A percentile compares a stretch with the other conserved stretches of the same genome.
Evolutionary conservation across 2,329 filamentous ascomycete genomes (phyloP).

Genomic region (Botryotinia calthae): DNA sequence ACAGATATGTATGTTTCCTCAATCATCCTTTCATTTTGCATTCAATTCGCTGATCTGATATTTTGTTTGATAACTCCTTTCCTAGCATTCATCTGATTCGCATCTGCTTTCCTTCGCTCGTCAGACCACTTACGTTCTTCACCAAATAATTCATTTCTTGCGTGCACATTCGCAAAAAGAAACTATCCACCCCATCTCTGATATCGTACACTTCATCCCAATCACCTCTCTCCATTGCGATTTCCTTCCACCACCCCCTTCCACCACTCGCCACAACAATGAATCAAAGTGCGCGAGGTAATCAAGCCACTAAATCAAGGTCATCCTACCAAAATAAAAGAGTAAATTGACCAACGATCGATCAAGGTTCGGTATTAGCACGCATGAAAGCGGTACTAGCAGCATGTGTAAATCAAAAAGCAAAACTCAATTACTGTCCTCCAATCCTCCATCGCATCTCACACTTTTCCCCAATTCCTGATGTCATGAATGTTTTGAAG

Average conservation of each 20-base stretch:
- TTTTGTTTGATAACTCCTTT: neutral
- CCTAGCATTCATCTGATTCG: neutral
- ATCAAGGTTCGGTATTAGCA: neutral
- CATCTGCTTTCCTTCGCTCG: neutral
- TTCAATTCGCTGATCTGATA: neutral
- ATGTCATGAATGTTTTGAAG: neutral
- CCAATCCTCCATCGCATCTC: neutral
- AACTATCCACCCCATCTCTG: neutral
- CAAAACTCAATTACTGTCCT: neutral
- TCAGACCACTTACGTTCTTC: neutral
- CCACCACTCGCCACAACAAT: neutral
- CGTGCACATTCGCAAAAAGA: neutral
- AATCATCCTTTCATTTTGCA: neutral
- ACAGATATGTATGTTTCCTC: neutral
- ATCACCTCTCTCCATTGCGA: neutral
- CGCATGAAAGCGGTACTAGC: neutral
- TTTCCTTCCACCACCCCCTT: neutral
- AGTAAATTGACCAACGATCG: neutral
- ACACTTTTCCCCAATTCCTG: neutral
- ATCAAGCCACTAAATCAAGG: slow-evolving; percentile 4
- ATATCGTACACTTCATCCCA: slow-evolving; percentile 15
- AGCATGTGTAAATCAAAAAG: slow-evolving; percentile 15
- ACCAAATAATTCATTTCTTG: neutral
- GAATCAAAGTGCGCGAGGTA: neutral
- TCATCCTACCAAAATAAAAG: slow-evolving; percentile 7